phyloP scores from a whole-genome alignment of 202 grass and related monocot species.

The Brachypodium distachyon region DNA sequence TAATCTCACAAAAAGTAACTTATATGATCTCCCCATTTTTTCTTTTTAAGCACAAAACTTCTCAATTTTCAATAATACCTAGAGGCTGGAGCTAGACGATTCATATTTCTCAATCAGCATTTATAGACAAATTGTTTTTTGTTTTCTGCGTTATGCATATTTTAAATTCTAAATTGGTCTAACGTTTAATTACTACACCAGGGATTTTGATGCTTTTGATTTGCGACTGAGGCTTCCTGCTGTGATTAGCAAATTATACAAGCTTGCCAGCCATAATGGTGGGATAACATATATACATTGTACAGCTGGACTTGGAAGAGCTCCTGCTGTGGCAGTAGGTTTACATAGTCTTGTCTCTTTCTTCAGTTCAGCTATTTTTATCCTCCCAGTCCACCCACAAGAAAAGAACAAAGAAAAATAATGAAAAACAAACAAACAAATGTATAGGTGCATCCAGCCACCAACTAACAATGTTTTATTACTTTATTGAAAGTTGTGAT shows the following conservation, averaged over 20 bases:
- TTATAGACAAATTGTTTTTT: not conserved
- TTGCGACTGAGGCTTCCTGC: conserved; percentile 94
- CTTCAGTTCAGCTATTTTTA: not conserved
- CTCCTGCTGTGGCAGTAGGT: conserved; percentile 87
- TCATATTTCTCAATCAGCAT: not conserved
- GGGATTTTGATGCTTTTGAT: conserved; percentile 99
- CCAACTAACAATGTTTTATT: not conserved
- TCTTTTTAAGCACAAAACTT: not conserved
- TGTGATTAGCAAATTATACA: conserved; percentile 90
- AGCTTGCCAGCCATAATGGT: conserved; percentile 63
- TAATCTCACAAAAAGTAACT: not conserved
- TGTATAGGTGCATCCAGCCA: not conserved
- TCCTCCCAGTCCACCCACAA: not conserved
- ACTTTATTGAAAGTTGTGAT: not conserved
- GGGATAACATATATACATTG: conserved; percentile 97
- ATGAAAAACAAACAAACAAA: not conserved
- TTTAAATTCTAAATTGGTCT: conserved; percentile 2
- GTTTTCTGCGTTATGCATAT: not conserved
- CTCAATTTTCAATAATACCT: not conserved
- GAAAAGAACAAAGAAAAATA: not conserved
- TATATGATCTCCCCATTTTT: not conserved
- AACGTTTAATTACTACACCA: conserved; percentile 32
- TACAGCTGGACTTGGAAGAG: conserved; percentile 97
- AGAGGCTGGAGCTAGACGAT: not conserved
- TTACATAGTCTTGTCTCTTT: not conserved